Percentiles rank a stretch among this genome's conserved stretches.
These are phyloP conservation scores for Brettanomyces custersianus DNA, from an alignment of 805 yeast species.

Conservation along the genomic window DNA sequence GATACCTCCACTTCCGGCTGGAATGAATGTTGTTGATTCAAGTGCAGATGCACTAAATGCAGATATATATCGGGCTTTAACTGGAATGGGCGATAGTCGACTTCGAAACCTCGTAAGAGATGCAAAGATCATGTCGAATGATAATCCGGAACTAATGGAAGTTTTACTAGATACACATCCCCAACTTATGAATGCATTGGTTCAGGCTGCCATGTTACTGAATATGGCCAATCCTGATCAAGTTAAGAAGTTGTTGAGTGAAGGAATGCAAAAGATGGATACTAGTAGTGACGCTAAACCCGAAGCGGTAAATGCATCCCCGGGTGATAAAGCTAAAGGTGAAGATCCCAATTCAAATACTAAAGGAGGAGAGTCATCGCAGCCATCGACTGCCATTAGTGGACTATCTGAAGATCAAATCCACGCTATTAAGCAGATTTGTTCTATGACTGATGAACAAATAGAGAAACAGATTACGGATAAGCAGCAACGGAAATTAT, in stretches of 20 bases:
- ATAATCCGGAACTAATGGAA: conserved; percentile 49
- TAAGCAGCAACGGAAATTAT: conserved; percentile 15
- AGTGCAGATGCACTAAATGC: conserved; percentile 27
- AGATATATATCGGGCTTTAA: conserved; percentile 38
- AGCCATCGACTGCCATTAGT: neutral
- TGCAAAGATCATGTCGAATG: conserved; percentile 47
- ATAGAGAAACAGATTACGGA: conserved; percentile 11
- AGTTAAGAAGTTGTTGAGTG: conserved; percentile 9
- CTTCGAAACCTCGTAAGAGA: conserved; percentile 44
- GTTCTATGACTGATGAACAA: conserved; percentile 16
- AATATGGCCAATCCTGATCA: conserved; percentile 21
- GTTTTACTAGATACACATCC: conserved; percentile 62
- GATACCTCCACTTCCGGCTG: conserved; percentile 48
- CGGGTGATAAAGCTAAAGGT: neutral
- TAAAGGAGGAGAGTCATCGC: neutral
- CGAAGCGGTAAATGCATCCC: conserved; percentile 1
- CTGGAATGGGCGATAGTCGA: conserved; percentile 37
- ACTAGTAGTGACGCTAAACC: neutral
- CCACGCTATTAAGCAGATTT: conserved; percentile 11
- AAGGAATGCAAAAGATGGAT: conserved; percentile 5
- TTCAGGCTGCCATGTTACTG: conserved; percentile 52
- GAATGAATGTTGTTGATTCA: conserved; percentile 31
- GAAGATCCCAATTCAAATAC: neutral
- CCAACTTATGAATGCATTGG: conserved; percentile 74
- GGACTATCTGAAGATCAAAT: neutral